A percentile compares a stretch with the other conserved stretches of the same genome.
These are phyloP conservation scores for Calocybe gambosa DNA, from an alignment of 1,284 basidiomycete species.

Conservation along the genomic window DNA sequence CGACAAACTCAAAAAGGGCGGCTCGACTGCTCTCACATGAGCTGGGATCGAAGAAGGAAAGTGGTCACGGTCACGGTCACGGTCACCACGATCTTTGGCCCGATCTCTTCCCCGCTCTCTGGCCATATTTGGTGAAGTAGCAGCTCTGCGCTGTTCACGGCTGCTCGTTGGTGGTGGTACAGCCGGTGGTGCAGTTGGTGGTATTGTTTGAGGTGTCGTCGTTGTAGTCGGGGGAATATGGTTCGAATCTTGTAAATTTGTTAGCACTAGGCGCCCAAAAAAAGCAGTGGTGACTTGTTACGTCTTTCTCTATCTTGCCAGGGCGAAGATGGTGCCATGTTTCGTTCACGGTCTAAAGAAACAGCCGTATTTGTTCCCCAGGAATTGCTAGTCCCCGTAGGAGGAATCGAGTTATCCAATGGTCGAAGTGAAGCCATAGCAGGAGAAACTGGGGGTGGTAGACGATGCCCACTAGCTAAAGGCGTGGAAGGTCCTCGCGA, in stretches of 20 bases:
- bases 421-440: slow-evolving; percentile 26
- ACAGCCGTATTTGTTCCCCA: slow-evolving; percentile 11
- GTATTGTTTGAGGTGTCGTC: slow-evolving; percentile 2
- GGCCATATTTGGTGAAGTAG: neutral
- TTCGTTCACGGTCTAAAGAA: slow-evolving; percentile 6
- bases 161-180: neutral
- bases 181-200: neutral
- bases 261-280: no score
- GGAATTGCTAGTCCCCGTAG: slow-evolving; percentile 10
- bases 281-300: neutral
- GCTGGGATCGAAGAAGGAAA: neutral
- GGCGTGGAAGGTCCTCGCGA: neutral
- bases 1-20: neutral
- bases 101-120: neutral
- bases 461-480: neutral
- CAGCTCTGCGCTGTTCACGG: neutral
- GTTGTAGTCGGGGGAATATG: neutral
- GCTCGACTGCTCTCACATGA: neutral
- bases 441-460: slow-evolving; percentile 14
- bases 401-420: slow-evolving; percentile 13
- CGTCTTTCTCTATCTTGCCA: neutral
- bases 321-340: neutral
- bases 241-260: neutral
- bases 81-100: neutral
- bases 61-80: neutral